Conservation (phyloP, 768 basidiomycete genomes). For the Russula sp. region DNA sequence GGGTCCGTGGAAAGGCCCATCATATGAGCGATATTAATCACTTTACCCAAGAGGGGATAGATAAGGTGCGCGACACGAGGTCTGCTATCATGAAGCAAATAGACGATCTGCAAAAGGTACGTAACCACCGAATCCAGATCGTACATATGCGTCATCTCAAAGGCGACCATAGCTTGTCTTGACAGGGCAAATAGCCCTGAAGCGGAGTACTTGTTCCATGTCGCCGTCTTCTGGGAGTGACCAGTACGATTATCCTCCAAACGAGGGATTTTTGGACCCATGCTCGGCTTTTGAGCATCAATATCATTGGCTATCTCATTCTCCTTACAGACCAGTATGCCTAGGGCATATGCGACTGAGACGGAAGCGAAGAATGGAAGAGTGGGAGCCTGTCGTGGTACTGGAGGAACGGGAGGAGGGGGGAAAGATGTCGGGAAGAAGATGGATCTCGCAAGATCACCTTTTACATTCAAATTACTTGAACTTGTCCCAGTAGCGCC, state of each 20-base stretch:
- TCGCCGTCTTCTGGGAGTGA: conserved; percentile 6
- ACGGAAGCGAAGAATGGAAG: conserved; percentile 23
- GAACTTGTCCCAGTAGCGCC: not conserved
- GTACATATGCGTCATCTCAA: conserved; percentile 37
- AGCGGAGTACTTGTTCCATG: conserved; percentile 18
- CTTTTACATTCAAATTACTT: conserved; percentile 9
- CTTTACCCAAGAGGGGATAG: conserved; percentile 51
- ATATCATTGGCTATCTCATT: conserved; percentile 16
- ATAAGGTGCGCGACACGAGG: conserved; percentile 35
- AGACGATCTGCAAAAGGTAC: conserved; percentile 50
- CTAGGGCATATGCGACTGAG: conserved; percentile 20
- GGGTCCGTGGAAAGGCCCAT: conserved; percentile 60
- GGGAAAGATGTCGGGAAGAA: conserved; percentile 12
- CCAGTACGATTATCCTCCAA: conserved; percentile 12
- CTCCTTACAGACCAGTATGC: conserved; percentile 17
- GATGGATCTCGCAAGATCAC: conserved; percentile 19
- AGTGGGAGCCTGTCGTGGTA: conserved; percentile 8
- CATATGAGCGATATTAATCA: conserved; percentile 55
- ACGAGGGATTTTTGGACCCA: conserved; percentile 15
- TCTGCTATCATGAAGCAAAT: conserved; percentile 45
- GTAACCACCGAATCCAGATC: conserved; percentile 54
- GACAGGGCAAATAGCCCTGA: conserved; percentile 41
- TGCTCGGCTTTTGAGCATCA: conserved; percentile 3
- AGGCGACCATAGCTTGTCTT: conserved; percentile 38
- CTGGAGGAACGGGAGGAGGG: not conserved